Evolutionary conservation across 352 stramenopile species (phyloP).

Genomic region (Globisporangium spiculum): DNA sequence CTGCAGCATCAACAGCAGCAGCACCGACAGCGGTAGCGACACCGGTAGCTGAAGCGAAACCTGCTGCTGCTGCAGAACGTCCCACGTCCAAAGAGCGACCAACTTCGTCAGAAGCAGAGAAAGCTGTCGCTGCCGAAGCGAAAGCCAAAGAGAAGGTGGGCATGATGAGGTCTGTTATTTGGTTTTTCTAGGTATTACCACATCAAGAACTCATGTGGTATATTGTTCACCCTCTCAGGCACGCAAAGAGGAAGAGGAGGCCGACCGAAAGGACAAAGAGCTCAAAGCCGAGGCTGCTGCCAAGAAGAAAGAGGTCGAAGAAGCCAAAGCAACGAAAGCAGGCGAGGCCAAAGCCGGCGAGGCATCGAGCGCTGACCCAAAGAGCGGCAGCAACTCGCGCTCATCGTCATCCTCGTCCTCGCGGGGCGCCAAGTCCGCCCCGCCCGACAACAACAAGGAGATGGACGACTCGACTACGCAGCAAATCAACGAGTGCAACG

Average conservation of each 20-base stretch:
- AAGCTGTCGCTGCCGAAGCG: slow-evolving; percentile 41
- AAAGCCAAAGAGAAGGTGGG: slow-evolving; percentile 32
- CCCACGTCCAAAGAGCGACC: slow-evolving; percentile 45
- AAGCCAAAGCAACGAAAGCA: slow-evolving; percentile 16
- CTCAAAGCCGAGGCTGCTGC: slow-evolving; percentile 30
- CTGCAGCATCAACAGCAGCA: not conserved
- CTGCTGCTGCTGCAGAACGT: slow-evolving; percentile 19
- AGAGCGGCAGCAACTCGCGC: slow-evolving; percentile 30
- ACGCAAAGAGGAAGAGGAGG: slow-evolving; percentile 33
- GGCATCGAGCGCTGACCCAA: slow-evolving; percentile 24
- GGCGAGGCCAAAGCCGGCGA: slow-evolving; percentile 17
- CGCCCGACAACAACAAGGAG: slow-evolving; percentile 49
- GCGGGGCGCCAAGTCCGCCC: slow-evolving; percentile 24
- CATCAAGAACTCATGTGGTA: not conserved
- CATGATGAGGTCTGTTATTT: not conserved
- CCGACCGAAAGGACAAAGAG: slow-evolving; percentile 26
- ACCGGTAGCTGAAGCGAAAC: slow-evolving; percentile 25
- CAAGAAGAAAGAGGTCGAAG: slow-evolving; percentile 20
- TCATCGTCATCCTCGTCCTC: slow-evolving; percentile 23
- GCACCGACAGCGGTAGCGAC: not conserved
- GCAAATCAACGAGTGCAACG: slow-evolving; percentile 70
- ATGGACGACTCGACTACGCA: slow-evolving; percentile 45
- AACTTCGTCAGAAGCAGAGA: slow-evolving; percentile 30
- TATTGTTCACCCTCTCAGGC: slow-evolving; percentile 7
- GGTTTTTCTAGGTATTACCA: not conserved